phyloP scores from a whole-genome alignment of 352 stramenopile genomes.

The Phytophthora tentaculata region DNA sequence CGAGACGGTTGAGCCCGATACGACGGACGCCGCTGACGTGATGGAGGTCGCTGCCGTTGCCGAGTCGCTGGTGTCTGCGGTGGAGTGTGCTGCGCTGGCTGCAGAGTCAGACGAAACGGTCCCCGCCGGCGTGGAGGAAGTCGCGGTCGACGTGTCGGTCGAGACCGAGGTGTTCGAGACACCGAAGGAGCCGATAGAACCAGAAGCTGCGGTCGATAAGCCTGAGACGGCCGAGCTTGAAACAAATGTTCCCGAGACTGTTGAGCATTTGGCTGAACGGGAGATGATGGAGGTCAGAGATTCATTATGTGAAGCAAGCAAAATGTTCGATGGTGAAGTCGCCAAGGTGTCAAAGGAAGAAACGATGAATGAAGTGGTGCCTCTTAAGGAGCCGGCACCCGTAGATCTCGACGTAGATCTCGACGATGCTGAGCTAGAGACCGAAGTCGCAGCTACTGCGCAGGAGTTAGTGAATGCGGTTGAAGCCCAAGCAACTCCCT shows the following conservation, averaged over 20 bases:
- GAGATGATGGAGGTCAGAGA: no score
- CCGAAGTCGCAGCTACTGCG: constrained; percentile 11
- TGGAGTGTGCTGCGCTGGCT: background rate
- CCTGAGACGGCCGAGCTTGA: background rate
- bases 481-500: constrained; percentile 16
- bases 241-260: no score
- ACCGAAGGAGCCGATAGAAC: background rate
- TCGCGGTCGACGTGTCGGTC: background rate
- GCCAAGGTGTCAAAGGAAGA: background rate
- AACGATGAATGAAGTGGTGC: background rate
- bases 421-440: constrained; percentile 16
- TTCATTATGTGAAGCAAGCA: no score
- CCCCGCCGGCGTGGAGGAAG: background rate
- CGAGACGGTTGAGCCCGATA: background rate
- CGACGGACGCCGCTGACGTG: background rate
- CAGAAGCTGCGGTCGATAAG: background rate
- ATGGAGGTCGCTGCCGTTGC: background rate
- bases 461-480: constrained; percentile 20
- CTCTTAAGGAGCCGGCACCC: background rate
- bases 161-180: background rate
- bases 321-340: no score
- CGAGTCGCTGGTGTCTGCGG: background rate
- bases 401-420: background rate
- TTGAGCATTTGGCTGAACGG: no score
- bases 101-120: background rate